phyloP scores from a whole-genome alignment of 2,329 filamentous ascomycete genomes.

The Aspergillus novofumigatus region DNA sequence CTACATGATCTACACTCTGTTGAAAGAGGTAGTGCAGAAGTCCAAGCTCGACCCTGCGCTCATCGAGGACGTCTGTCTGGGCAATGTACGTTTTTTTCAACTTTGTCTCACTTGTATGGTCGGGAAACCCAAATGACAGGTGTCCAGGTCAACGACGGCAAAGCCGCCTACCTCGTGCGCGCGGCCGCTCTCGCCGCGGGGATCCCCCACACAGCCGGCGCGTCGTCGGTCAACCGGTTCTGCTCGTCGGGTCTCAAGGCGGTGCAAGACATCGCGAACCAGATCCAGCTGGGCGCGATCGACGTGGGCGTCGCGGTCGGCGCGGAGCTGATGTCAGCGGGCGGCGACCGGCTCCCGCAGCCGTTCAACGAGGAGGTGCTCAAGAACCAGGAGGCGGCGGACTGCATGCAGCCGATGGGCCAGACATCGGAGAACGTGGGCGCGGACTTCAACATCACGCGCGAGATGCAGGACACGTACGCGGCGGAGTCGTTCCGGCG shows the following conservation, averaged over 20 bases:
- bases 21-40: slow-evolving; percentile 70
- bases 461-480: slow-evolving; percentile 77
- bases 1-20: slow-evolving; percentile 74
- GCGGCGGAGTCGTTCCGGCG: slow-evolving; percentile 83
- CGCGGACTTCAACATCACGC: slow-evolving; percentile 78
- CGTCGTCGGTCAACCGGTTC: slow-evolving; percentile 86
- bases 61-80: slow-evolving; percentile 85
- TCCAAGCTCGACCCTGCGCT: slow-evolving; percentile 74
- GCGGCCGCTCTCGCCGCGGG: slow-evolving; percentile 86
- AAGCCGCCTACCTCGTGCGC: slow-evolving; percentile 86
- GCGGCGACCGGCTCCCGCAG: slow-evolving; percentile 64
- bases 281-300: slow-evolving; percentile 76
- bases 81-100: slow-evolving; percentile 64
- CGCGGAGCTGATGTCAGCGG: slow-evolving; percentile 79
- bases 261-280: slow-evolving; percentile 87
- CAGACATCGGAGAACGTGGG: slow-evolving; percentile 97
- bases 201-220: slow-evolving; percentile 83
- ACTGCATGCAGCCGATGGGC: slow-evolving; percentile 95
- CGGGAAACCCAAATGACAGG: not conserved
- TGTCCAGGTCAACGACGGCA: slow-evolving; percentile 67
- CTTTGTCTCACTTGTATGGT: no score
- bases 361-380: slow-evolving; percentile 77
- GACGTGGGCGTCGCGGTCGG: slow-evolving; percentile 83
- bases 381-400: slow-evolving; percentile 69
- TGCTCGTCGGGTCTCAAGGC: slow-evolving; percentile 96